These are phyloP conservation scores for Pelargonium exstipulatum DNA, from an alignment of 441 rosid genomes.

Conservation along the genomic window DNA sequence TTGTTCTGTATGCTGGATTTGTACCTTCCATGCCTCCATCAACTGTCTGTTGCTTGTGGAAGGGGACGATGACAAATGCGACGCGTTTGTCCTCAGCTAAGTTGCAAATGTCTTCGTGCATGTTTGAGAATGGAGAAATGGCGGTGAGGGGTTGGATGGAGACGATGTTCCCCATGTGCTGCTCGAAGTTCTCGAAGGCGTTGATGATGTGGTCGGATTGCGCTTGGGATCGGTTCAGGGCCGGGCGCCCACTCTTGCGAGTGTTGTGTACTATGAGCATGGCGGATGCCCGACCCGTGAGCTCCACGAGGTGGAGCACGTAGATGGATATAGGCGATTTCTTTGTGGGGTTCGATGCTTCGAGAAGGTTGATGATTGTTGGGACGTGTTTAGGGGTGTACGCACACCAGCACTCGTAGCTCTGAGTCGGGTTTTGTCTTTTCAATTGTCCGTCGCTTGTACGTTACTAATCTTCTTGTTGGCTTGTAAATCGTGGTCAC, in stretches of 20 bases:
- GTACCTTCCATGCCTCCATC: constrained; percentile 97
- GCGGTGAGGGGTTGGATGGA: constrained; percentile 85
- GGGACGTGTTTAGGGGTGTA: constrained; percentile 88
- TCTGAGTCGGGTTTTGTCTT: constrained; percentile 67
- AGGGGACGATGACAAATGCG: constrained; percentile 70
- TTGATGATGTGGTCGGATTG: constrained; percentile 91
- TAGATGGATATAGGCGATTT: constrained; percentile 67
- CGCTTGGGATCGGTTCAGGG: constrained; percentile 82
- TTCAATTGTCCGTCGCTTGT: constrained; percentile 66
- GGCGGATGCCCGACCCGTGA: constrained; percentile 93
- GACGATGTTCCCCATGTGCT: constrained; percentile 17
- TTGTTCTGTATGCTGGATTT: constrained; percentile 68
- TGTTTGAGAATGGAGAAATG: constrained; percentile 85
- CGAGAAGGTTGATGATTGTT: constrained; percentile 73
- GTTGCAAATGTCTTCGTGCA: constrained; percentile 89
- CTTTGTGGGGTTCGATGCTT: constrained; percentile 73
- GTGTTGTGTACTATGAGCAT: constrained; percentile 91
- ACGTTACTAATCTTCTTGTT: constrained; percentile 51
- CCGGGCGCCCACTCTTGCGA: constrained; percentile 31
- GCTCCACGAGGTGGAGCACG: constrained; percentile 87
- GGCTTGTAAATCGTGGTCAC: constrained; percentile 59
- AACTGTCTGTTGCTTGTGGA: constrained; percentile 90
- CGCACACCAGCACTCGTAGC: constrained; percentile 55
- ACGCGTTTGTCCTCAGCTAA: constrained; percentile 88
- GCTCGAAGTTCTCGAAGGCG: constrained; percentile 83